Conservation (phyloP, 2,329 filamentous ascomycete genomes). For the Hymenoscyphus infarciens region DNA sequence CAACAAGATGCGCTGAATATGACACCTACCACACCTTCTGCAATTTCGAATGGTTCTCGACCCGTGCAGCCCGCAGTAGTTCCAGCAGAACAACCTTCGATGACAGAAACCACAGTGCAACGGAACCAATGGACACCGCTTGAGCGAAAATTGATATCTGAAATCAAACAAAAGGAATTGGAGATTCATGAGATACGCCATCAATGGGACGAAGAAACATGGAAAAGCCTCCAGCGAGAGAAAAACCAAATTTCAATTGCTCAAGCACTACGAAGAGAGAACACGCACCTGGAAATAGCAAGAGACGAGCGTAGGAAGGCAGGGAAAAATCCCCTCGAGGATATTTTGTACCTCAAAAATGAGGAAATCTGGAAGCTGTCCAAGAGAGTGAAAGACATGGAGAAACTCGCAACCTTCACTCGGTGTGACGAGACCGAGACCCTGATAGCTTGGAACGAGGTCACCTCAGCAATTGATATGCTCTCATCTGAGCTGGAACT, state of each 20-base stretch:
- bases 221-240: neutral
- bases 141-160: neutral
- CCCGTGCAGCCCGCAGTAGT: too few species aligned
- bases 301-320: neutral
- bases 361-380: neutral
- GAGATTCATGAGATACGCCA: neutral
- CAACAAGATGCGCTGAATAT: neutral
- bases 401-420: neutral
- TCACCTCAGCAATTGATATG: neutral
- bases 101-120: too few species aligned
- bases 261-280: neutral
- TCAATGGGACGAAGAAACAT: neutral
- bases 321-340: neutral
- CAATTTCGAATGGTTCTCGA: too few species aligned
- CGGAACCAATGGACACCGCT: neutral
- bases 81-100: too few species aligned
- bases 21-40: too few species aligned
- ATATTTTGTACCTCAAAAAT: neutral
- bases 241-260: neutral
- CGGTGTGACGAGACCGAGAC: neutral
- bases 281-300: neutral
- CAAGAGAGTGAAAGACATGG: neutral
- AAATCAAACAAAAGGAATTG: neutral
- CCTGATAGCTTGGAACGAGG: neutral
- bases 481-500: neutral